phyloP scores from a whole-genome alignment of 371 early-diverging fungal species.

The Quaeritorhiza haematococci region DNA sequence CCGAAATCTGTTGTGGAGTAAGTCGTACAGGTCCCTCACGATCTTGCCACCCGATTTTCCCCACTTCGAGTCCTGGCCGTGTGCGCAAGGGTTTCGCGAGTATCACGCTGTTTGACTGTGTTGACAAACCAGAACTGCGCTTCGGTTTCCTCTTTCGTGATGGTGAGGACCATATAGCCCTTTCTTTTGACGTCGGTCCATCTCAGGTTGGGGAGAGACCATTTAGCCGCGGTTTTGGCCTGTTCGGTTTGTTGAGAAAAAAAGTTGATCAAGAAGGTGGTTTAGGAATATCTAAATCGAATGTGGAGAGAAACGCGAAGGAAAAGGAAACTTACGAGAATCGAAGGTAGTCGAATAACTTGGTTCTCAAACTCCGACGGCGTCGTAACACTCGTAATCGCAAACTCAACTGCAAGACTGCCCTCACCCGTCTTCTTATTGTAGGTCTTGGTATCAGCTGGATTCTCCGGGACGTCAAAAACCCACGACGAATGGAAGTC shows the following conservation, averaged over 20 bases:
- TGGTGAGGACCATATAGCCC: not conserved
- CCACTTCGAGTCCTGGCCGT: too few species aligned
- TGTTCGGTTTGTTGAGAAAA: too few species aligned
- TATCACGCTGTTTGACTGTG: not conserved
- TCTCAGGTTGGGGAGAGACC: not conserved
- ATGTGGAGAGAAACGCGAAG: too few species aligned
- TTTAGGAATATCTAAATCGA: too few species aligned
- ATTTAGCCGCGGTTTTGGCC: not conserved
- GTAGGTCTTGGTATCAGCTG: conserved; percentile 9
- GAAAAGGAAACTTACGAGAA: too few species aligned
- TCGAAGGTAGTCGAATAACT: not conserved
- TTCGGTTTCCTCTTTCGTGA: not conserved
- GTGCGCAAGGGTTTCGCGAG: not conserved
- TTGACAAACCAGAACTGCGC: not conserved
- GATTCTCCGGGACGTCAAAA: conserved; percentile 21
- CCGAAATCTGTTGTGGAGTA: too few species aligned
- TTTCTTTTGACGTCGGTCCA: not conserved
- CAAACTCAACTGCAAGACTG: conserved; percentile 27
- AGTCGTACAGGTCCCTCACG: too few species aligned
- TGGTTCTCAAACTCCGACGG: conserved; percentile 5
- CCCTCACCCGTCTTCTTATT: conserved; percentile 17
- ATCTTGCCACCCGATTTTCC: too few species aligned
- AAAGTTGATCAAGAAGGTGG: too few species aligned
- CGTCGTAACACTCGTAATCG: conserved; percentile 20
- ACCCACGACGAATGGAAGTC: conserved; percentile 27